Conservation (phyloP, 2,329 filamentous ascomycete genomes). For the Coniochaeta hoffmannii region DNA sequence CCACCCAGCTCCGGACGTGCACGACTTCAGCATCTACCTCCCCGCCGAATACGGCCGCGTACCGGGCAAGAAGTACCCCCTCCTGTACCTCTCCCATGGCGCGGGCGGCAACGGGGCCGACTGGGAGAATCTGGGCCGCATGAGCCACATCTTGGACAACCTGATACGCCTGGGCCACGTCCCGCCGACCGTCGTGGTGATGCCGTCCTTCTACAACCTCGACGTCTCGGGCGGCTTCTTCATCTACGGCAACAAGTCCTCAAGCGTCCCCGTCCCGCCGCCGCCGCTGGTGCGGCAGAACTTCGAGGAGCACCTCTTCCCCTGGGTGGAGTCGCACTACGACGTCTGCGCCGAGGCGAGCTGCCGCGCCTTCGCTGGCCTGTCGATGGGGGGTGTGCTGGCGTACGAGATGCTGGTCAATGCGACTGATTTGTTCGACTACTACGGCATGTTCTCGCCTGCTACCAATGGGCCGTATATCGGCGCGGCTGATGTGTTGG, state of each 20-base stretch:
- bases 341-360: slow-evolving; percentile 15
- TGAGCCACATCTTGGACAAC: slow-evolving; percentile 21
- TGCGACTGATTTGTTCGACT: slow-evolving; percentile 20
- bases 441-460: slow-evolving; percentile 20
- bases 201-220: slow-evolving; percentile 22
- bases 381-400: slow-evolving; percentile 19
- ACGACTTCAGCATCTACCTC: slow-evolving; percentile 19
- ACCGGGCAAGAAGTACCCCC: slow-evolving; percentile 16
- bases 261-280: slow-evolving; percentile 10
- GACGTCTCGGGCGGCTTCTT: slow-evolving; percentile 12
- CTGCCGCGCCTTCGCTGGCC: slow-evolving; percentile 20
- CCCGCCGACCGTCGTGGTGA: slow-evolving; percentile 20
- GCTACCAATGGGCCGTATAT: slow-evolving; percentile 14
- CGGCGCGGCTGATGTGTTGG: neutral
- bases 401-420: slow-evolving; percentile 24
- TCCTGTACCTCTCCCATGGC: slow-evolving; percentile 22
- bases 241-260: slow-evolving; percentile 17
- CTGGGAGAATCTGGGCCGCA: slow-evolving; percentile 21
- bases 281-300: slow-evolving; percentile 16
- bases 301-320: slow-evolving; percentile 19
- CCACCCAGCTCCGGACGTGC: slow-evolving; percentile 19
- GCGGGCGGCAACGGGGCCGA: slow-evolving; percentile 20
- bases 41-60: slow-evolving; percentile 16
- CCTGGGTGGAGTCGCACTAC: slow-evolving; percentile 16
- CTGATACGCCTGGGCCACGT: slow-evolving; percentile 19